Conservation (phyloP, 805 yeast species). For the Sugiyamaella chiloensis region DNA sequence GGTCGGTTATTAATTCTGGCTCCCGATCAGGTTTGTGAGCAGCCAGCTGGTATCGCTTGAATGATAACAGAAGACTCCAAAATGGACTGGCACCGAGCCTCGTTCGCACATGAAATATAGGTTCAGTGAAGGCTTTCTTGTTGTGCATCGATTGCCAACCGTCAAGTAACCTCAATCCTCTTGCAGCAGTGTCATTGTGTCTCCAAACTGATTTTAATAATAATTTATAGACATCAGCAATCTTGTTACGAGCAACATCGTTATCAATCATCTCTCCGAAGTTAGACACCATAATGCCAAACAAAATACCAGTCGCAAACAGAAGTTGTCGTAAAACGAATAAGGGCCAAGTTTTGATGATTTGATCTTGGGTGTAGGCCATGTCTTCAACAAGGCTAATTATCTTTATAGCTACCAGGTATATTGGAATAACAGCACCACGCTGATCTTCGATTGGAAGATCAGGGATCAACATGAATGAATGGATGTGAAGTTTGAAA, state of each 20-base stretch:
- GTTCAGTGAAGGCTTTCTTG: slow-evolving; percentile 3
- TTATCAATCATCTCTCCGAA: slow-evolving; percentile 8
- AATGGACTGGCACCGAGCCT: slow-evolving; percentile 20
- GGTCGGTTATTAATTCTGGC: neutral
- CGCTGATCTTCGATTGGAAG: slow-evolving; percentile 11
- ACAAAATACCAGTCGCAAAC: slow-evolving; percentile 12
- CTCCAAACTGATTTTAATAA: neutral
- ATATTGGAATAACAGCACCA: slow-evolving; percentile 12
- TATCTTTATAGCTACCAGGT: slow-evolving; percentile 13
- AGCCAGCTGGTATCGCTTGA: slow-evolving; percentile 13
- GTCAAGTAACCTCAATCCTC: slow-evolving; percentile 14
- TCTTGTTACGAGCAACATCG: slow-evolving; percentile 11
- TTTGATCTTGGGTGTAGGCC: neutral
- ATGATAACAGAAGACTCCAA: slow-evolving; percentile 15
- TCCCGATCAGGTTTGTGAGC: too few relatives aligned
- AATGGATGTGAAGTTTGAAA: slow-evolving; percentile 16
- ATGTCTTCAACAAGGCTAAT: slow-evolving; percentile 5
- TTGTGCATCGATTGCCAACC: slow-evolving; percentile 13
- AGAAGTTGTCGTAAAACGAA: slow-evolving; percentile 4
- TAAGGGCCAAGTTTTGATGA: neutral
- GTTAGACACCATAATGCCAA: slow-evolving; percentile 16
- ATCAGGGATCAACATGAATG: slow-evolving; percentile 17
- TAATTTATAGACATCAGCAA: slow-evolving; percentile 12
- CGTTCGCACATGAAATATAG: slow-evolving; percentile 15
- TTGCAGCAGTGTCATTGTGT: slow-evolving; percentile 7